These are phyloP conservation scores for Corynascus novoguineensis DNA, from an alignment of 495 filamentous ascomycete species.

Conservation along the genomic window DNA sequence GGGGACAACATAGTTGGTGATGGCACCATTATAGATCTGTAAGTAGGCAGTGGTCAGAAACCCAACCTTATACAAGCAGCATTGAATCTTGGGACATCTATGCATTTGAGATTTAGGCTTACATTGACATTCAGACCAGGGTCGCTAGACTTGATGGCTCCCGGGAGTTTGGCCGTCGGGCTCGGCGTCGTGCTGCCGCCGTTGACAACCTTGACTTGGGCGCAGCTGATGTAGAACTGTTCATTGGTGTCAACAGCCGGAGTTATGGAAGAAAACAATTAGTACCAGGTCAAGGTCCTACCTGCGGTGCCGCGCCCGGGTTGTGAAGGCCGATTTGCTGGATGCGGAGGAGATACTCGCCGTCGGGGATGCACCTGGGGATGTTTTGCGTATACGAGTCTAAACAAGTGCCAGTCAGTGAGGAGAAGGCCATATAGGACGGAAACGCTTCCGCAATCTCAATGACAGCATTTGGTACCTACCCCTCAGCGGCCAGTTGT, in stretches of 20 bases:
- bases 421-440: too few species aligned
- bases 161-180: constrained; percentile 47
- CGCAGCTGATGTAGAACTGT: constrained; percentile 53
- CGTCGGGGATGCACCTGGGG: constrained; percentile 47
- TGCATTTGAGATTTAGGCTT: too few species aligned
- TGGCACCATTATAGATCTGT: constrained; percentile 19
- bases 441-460: too few species aligned
- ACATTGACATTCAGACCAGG: constrained; percentile 45
- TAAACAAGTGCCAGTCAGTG: constrained; percentile 12
- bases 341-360: constrained; percentile 57
- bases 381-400: constrained; percentile 48
- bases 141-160: constrained; percentile 50
- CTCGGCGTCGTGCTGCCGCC: constrained; percentile 40
- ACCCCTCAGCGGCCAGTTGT: constrained; percentile 16
- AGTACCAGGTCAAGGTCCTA: constrained; percentile 12
- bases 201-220: constrained; percentile 52
- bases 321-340: constrained; percentile 59
- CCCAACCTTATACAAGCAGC: background rate
- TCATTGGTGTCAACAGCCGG: background rate
- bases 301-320: constrained; percentile 38
- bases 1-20: constrained; percentile 22
- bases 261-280: background rate
- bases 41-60: background rate
- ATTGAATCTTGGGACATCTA: background rate
- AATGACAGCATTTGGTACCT: too few species aligned